These are phyloP conservation scores for Leccinellum luteum DNA, from an alignment of 768 basidiomycete species.

Conservation along the genomic window DNA sequence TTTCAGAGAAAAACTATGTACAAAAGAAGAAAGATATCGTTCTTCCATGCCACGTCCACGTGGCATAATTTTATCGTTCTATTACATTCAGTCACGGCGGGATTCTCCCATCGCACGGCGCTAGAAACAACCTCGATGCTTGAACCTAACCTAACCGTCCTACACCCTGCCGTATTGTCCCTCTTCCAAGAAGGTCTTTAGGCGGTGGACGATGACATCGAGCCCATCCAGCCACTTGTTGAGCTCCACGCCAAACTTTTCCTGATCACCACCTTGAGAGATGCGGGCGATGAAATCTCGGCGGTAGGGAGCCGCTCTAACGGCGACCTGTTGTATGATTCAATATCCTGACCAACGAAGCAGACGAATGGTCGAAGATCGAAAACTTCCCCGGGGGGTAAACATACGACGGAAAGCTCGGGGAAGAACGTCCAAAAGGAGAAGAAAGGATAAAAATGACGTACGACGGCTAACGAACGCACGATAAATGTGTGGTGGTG, in stretches of 20 bases:
- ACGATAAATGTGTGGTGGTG: conserved; percentile 69
- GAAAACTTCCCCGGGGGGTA: neutral
- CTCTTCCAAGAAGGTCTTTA: conserved; percentile 54
- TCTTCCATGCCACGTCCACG: conserved; percentile 2
- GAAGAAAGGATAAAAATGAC: conserved; percentile 11
- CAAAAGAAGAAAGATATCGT: neutral
- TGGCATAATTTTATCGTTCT: conserved; percentile 18
- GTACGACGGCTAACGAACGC: conserved; percentile 44
- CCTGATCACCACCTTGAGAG: conserved; percentile 58
- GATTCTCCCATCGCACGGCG: neutral
- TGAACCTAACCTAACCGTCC: conserved; percentile 13
- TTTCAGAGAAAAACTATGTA: neutral
- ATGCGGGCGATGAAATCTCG: conserved; percentile 61
- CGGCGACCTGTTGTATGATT: conserved; percentile 44
- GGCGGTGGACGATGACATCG: conserved; percentile 49
- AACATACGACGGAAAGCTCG: neutral
- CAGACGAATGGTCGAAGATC: neutral
- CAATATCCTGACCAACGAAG: neutral
- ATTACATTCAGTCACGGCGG: neutral
- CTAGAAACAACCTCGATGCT: conserved; percentile 14
- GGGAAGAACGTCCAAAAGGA: neutral
- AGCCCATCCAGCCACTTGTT: conserved; percentile 61
- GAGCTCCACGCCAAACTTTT: conserved; percentile 58
- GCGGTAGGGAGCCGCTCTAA: conserved; percentile 62
- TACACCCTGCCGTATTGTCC: conserved; percentile 58